Evolutionary conservation across 2,329 filamentous ascomycete genomes (phyloP).

Genomic region (Fusarium sp.): DNA sequence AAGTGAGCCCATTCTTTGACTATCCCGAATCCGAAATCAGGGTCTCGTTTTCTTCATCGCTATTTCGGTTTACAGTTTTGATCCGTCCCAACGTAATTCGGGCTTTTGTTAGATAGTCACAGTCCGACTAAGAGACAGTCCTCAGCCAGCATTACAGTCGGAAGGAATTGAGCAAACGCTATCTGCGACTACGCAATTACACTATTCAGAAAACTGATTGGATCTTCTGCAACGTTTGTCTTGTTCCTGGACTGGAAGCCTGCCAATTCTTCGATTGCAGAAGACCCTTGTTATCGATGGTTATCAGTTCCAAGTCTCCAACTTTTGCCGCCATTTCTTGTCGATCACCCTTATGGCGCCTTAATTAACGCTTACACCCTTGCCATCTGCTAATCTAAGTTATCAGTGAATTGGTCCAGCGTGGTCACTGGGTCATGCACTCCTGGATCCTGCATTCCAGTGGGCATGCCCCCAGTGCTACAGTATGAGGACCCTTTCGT

Average conservation of each 20-base stretch:
- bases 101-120: slow-evolving; percentile 24
- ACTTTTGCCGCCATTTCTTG: slow-evolving; percentile 36
- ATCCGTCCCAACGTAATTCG: slow-evolving; percentile 17
- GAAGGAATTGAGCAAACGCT: slow-evolving; percentile 3
- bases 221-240: slow-evolving; percentile 16
- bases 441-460: slow-evolving; percentile 48
- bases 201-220: slow-evolving; percentile 22
- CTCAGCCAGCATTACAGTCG: slow-evolving; percentile 34
- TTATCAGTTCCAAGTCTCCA: slow-evolving; percentile 37
- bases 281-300: slow-evolving; percentile 22
- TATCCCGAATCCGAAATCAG: slow-evolving; percentile 33
- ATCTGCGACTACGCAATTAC: slow-evolving; percentile 28
- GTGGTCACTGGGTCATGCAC: slow-evolving; percentile 40
- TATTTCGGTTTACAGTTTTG: slow-evolving; percentile 32
- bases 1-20: slow-evolving; percentile 28
- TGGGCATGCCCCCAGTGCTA: slow-evolving; percentile 9
- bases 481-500: slow-evolving; percentile 24
- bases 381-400: slow-evolving; percentile 32
- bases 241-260: slow-evolving; percentile 29
- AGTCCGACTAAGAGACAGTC: slow-evolving; percentile 8
- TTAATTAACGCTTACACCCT: slow-evolving; percentile 29
- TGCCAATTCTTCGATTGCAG: slow-evolving; percentile 29
- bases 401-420: slow-evolving; percentile 33
- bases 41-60: slow-evolving; percentile 12
- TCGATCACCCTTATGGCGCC: slow-evolving; percentile 30